Base-by-base conservation (phyloP, 768 basidiomycete genomes). In the Galerina marginata region DNA sequence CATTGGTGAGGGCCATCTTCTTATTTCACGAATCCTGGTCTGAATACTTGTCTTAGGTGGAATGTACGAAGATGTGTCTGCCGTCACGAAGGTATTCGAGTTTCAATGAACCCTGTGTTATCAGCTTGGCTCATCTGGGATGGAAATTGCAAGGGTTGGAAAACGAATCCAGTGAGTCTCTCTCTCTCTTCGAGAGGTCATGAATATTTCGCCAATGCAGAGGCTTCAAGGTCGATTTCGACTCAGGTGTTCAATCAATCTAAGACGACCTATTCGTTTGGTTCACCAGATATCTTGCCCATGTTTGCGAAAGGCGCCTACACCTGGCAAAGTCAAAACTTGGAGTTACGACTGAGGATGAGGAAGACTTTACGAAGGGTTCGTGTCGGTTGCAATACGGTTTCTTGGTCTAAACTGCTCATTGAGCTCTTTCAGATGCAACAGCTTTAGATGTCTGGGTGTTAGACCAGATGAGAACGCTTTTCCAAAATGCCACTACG, bases 51-150 rank as follows among this genome's bases (percentile, higher is more conserved):
- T 5, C 44, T 6, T 54, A 88, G 86, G 86, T 36, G 93, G 93
- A 2, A 94, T 95, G 92, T 93, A 94, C 68, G 93, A 95, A 72
- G 92, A 95, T 64, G 92, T 92, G 3, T 91, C 90, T 0, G 92
- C 93, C 14, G 92, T 93, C 33, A 93, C 90, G 20, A 92, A 92
- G 81, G 92, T 83, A 76, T 66, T 77, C 61, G 61, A 48, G 25
- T 16, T 29, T 63, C 12, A 46, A 29, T 48, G 26, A 46, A 49
- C 14, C 14, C 15, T 23, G 38, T 15, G 39, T 42, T 11, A 29
- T 52, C 9, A 42, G 20, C 11, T 26, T 20, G 37, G 44, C 45
- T 55, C 56, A 62, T 11, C 12, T 43, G 55, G 46, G 20, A 51
- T 59, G 67, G 23, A 59, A 26, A 54, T 29, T 44, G 9, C 7